phyloP scores from a whole-genome alignment of 805 yeast species.

The Candida sphagnicola region DNA sequence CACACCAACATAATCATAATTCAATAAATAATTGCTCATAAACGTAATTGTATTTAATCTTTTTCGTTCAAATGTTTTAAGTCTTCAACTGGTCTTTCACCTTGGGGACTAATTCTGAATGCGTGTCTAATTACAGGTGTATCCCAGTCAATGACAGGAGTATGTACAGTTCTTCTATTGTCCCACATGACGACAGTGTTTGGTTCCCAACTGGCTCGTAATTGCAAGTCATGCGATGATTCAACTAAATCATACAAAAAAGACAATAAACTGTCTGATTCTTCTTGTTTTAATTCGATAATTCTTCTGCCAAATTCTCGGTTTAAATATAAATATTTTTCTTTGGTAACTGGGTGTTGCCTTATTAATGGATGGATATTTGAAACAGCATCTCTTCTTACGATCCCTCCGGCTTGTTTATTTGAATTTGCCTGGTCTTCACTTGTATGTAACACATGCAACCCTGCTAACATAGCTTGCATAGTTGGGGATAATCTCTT shows the following conservation, averaged over 20 bases:
- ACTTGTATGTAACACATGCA: conserved; percentile 33
- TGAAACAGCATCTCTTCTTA: conserved; percentile 29
- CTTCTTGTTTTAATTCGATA: conserved; percentile 33
- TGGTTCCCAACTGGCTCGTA: conserved; percentile 35
- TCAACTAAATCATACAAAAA: conserved; percentile 32
- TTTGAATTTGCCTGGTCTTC: conserved; percentile 27
- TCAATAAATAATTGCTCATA: too few relatives aligned
- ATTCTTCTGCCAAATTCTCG: conserved; percentile 31
- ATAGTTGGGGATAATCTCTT: conserved; percentile 33
- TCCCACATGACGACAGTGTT: conserved; percentile 36
- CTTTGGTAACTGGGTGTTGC: conserved; percentile 31
- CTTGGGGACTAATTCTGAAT: conserved; percentile 34
- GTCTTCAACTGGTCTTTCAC: conserved; percentile 34
- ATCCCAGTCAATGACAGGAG: conserved; percentile 34
- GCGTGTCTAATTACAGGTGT: conserved; percentile 34
- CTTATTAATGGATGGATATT: conserved; percentile 33
- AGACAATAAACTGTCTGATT: conserved; percentile 25
- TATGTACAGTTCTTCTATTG: conserved; percentile 30
- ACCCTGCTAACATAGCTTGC: conserved; percentile 26
- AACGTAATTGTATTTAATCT: too few relatives aligned
- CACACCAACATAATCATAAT: too few relatives aligned
- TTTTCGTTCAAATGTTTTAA: conserved; percentile 24
- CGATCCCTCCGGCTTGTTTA: conserved; percentile 27
- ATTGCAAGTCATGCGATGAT: conserved; percentile 30
- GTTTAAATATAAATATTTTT: conserved; percentile 28